Evolutionary conservation across 352 stramenopile genomes (phyloP).

Genomic region (Poterioochromonas sp.): DNA sequence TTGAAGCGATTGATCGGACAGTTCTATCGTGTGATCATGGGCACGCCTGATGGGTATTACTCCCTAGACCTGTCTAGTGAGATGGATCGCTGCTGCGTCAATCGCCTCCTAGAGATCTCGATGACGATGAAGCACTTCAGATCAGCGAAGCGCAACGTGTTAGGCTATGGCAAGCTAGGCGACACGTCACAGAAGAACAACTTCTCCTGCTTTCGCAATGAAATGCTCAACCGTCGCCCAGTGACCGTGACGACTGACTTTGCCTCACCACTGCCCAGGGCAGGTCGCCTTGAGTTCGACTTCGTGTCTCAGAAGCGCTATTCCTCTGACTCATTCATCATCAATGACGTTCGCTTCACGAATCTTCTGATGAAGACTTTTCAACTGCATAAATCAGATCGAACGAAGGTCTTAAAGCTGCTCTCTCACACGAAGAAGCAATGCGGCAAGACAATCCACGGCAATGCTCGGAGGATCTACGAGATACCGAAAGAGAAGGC

Average conservation of each 20-base stretch:
- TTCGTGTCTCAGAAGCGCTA: background rate
- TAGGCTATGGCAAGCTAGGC: constrained; percentile 9
- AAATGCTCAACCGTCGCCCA: background rate
- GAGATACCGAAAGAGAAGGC: background rate
- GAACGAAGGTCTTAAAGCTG: too few relatives aligned
- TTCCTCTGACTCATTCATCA: background rate
- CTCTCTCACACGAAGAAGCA: background rate
- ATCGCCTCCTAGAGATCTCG: background rate
- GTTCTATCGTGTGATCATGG: background rate
- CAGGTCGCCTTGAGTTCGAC: constrained; percentile 21
- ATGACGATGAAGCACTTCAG: background rate
- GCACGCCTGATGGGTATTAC: background rate
- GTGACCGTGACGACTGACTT: background rate
- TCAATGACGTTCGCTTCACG: background rate
- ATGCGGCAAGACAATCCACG: background rate
- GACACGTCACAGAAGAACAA: constrained; percentile 17
- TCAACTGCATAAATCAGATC: background rate
- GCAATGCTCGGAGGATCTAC: background rate
- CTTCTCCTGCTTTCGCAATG: constrained; percentile 20
- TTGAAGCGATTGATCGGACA: constrained; percentile 1
- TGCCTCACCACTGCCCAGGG: background rate
- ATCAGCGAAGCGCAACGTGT: background rate
- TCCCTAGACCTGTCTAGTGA: background rate
- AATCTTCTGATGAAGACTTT: constrained; percentile 3
- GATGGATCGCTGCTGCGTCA: background rate